Percentiles rank a stretch among this genome's conserved stretches.
phyloP scores from a whole-genome alignment of 225 moss, liverwort and hornwort species.

The Ulota crispa region DNA sequence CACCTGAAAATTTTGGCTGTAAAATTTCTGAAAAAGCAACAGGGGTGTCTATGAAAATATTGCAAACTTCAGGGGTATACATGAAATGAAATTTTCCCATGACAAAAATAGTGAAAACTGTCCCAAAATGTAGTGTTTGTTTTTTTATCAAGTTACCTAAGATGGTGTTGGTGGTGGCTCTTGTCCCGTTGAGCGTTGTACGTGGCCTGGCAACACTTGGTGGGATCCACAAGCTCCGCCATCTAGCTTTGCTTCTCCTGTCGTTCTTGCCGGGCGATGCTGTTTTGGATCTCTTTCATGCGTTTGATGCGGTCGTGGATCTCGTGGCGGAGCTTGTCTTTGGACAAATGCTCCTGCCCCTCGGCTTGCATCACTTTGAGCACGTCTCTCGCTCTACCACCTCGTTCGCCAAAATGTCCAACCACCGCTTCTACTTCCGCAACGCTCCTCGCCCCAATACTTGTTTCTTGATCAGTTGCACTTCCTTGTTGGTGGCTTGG shows the following conservation, averaged over 20 bases:
- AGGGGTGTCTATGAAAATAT: no score
- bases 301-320: conserved; percentile 24
- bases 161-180: not conserved
- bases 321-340: conserved; percentile 23
- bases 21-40: no score
- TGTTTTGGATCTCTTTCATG: conserved; percentile 50
- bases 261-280: conserved; percentile 30
- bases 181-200: conserved; percentile 26
- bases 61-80: no score
- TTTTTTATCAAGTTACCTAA: no score
- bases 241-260: conserved; percentile 14
- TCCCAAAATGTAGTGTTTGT: no score
- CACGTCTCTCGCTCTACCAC: conserved; percentile 29
- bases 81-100: no score
- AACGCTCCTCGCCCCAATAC: not conserved
- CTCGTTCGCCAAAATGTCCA: conserved; percentile 34
- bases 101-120: no score
- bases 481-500: not conserved
- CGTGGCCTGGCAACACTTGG: conserved; percentile 31
- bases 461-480: not conserved
- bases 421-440: conserved; percentile 21
- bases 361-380: conserved; percentile 29
- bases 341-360: conserved; percentile 21
- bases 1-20: no score
- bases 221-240: conserved; percentile 15